Evolutionary conservation across 1,284 basidiomycete species (phyloP), one percentile per base, ranked within the genome.

Genomic region (Rhodotorula glutinis): DNA sequence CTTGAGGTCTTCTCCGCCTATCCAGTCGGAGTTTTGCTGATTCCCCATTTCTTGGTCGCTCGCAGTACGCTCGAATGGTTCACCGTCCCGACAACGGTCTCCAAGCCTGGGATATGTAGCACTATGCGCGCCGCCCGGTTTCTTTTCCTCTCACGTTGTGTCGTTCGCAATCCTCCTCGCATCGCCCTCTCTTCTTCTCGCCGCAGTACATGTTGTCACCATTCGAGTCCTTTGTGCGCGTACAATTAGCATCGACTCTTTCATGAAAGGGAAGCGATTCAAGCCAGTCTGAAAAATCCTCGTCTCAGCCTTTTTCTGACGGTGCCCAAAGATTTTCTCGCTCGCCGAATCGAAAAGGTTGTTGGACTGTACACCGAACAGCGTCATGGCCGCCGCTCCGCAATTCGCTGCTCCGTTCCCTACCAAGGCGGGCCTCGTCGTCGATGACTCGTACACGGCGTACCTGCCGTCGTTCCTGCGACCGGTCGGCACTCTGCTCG

Each of bases 381-480:
- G 8, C 52, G 30, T 19, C 27, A 66, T 61, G 61, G 60, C 67
- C 33, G 63, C 58, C 49, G 47, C 62, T 17, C 65, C 59, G 21
- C 44, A 59, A 56, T 57, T 64, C 38, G 23, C 66, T 19, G 66
- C 66, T n/a, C 66, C 66, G 59, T 62, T 64, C 66, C 66, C 62
- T 23, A 52, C 56, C 30, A 17, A 33, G 4, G 46, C 60, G 19
- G 57, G 41, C 23, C 27, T 51, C 1, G 56, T 27, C 30, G 33
- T 44, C 13, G 67, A 66, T 33, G 51, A 69, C 3, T 52, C 69
- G n/a, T 71, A 73, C 62, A 41, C 59, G n/a, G 41, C 53, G 13
- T 57, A 51, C 27, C 49, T 73, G 19, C 69, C 72, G 2, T 40
- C 54, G 19, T 71, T 69, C 65, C 60, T 73, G 44, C 44, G 59